Evolutionary conservation across 768 basidiomycete genomes (phyloP).

Genomic region (Suillus placidus): DNA sequence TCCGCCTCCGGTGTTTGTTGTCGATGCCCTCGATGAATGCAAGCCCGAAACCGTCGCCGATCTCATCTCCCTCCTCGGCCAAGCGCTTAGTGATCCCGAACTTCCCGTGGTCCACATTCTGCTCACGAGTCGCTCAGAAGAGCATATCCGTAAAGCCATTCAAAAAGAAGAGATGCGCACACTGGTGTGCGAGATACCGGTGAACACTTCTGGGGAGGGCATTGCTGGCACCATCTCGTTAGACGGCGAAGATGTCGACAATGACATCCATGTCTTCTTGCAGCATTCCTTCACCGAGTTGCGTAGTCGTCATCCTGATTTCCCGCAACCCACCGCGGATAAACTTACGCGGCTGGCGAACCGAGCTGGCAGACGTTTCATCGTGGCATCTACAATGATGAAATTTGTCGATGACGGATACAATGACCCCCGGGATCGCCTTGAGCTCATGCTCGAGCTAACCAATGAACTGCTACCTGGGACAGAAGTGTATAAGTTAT

Average conservation of each 20-base stretch:
- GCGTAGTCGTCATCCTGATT: neutral
- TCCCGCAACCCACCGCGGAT: neutral
- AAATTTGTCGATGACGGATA: neutral
- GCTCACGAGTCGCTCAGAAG: too few relatives aligned
- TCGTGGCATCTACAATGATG: neutral
- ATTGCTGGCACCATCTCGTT: neutral
- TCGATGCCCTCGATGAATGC: neutral
- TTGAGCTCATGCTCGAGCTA: neutral
- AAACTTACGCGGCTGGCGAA: neutral
- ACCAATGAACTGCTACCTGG: neutral
- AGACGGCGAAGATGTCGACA: neutral
- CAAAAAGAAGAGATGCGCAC: neutral
- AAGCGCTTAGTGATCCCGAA: neutral
- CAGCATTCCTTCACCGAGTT: neutral
- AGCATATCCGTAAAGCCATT: neutral
- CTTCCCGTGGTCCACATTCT: neutral
- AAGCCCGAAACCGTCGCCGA: neutral
- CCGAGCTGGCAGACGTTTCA: neutral
- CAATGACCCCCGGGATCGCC: neutral
- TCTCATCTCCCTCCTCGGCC: neutral
- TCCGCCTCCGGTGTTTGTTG: neutral
- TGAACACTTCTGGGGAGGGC: neutral
- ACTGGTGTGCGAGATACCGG: neutral
- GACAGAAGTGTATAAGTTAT: neutral
- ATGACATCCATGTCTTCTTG: neutral